Evolutionary conservation across 139 green algal species (phyloP).

Genomic region (Nannochloris sp.): DNA sequence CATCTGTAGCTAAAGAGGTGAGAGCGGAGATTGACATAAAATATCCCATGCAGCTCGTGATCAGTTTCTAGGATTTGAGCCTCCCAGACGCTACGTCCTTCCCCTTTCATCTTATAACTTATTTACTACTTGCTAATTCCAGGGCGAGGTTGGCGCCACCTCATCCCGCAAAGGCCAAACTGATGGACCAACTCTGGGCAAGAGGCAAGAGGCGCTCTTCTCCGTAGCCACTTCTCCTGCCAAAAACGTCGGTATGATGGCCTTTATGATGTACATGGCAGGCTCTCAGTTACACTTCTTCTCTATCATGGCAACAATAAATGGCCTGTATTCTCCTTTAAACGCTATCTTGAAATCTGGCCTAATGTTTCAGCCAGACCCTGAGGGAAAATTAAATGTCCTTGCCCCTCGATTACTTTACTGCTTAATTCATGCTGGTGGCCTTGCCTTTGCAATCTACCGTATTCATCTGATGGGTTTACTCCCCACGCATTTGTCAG

Average conservation of each 20-base stretch:
- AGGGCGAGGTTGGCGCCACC: too few species aligned
- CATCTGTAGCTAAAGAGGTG: not conserved
- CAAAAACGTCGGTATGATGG: constrained; percentile 67
- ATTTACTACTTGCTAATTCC: too few species aligned
- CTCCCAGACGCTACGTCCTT: too few species aligned
- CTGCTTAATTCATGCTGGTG: constrained; percentile 60
- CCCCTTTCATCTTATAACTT: too few species aligned
- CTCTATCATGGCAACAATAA: constrained; percentile 83
- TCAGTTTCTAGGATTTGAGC: too few species aligned
- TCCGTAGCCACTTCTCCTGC: constrained; percentile 13
- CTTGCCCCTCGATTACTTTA: constrained; percentile 64
- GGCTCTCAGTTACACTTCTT: constrained; percentile 88
- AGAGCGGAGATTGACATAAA: too few species aligned
- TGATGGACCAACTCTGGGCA: too few species aligned
- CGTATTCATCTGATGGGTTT: constrained; percentile 86
- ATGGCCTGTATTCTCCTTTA: constrained; percentile 68
- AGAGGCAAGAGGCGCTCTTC: constrained; percentile 22
- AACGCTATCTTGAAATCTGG: constrained; percentile 63
- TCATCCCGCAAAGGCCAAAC: too few species aligned
- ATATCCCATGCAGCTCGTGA: too few species aligned
- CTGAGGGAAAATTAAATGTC: constrained; percentile 56
- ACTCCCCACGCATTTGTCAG: constrained; percentile 75
- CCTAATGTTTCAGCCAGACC: constrained; percentile 58
- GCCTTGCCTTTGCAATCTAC: constrained; percentile 73
- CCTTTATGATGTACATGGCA: constrained; percentile 97